Base-by-base conservation (phyloP, 345 rosid species). In the Mercurialis annua region DNA sequence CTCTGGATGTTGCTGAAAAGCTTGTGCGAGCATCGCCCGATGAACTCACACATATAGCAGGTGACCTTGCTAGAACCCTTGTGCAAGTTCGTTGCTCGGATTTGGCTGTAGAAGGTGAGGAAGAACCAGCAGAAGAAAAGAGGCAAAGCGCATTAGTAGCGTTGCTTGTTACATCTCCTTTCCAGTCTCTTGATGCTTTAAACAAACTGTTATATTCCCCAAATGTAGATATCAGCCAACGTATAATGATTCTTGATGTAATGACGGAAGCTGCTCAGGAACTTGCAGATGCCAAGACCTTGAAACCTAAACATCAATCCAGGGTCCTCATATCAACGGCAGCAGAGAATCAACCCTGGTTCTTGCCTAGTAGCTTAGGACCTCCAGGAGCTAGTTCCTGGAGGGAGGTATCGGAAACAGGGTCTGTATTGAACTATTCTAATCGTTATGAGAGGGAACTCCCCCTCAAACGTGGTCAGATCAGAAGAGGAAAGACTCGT, bases 11-110 rank as follows among this genome's bases (percentile, higher is more conserved):
- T 66, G 88, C 85, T 59, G 98, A 93, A 81, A 89, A 84, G 70
- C 97, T 93, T 81, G 87, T 93, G 61, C 87, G 95, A 74, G 94
- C 96, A 75, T 84, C 97, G 51, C 96, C 98, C 44, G 97, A 89
- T 80, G 98, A 93, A 75, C 87, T 93, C 64, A 81, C 76, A 27
- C 90, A 85, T 60, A 40, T 91, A 69, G 92, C 96, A 43, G 78
- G 90, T 62, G 96, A 93, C 69, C 92, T 93, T 74, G 77, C 75
- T 66, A 88, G 92, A 75, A 80, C 78, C 77, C 92, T 94, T 31
- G 74, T 91, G 31, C 99, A 86, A 73, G 88, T 94, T 77, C 99
- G 92, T 66, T 94, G 97, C 83, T 87, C 87, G 70, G 85, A 94
- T 80, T 70, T 89, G 76, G 79, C 97, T 69, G 80, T 85, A 17